Evolutionary conservation across 2,329 filamentous ascomycete genomes (phyloP), one percentile per base, ranked within the genome.

Genomic region (Lachnellula arida): DNA sequence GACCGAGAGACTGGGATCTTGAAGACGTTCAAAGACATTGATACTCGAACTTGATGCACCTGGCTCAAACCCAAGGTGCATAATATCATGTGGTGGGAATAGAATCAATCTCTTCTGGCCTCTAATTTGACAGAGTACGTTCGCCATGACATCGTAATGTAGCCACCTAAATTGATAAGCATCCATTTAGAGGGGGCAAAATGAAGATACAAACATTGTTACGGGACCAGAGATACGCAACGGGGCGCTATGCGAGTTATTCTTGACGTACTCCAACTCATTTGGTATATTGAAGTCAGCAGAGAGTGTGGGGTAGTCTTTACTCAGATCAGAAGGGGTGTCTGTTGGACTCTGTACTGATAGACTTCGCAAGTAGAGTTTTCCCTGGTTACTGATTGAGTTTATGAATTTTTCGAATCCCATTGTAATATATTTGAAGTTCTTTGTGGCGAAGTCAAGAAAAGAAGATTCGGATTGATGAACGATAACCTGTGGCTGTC

Each of bases 381-480:
- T 81, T 42, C 78, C 79, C 11, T 88, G 88, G 5, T 70, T 68
- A 19, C 78, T 71, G 17, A 85, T 81, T 50, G 81, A 78, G 35
- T 81, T 70, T 50, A 92, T 75, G 68, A 96, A 91, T 0, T 78
- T 72, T 1, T 78, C 80, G 63, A 96, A 90, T 2, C 75, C 67
- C 60, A 86, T 85, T 4, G 83, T 89, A 8, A 80, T 76, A 68
- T 96, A 96, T 39, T 75, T 73, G 68, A 96, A 96, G 70, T 96
- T 95, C 72, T 95, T 96, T 46, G 78, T 76, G 55, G 85, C 85
- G 67, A 96, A 96, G 63, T 89, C 86, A 87, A 96, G 91, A 46
- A 81, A 81, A 32, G 81, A 76, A 4, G 76, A 78, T 6, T 76
- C 72, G 19, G 86, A 84, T 61, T 89, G 81, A 66, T 96, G 91